Evolutionary conservation across 371 early-diverging fungal genomes (phyloP), one percentile per base, ranked within the genome.

Genomic region (Rhizopus arrhizus): DNA sequence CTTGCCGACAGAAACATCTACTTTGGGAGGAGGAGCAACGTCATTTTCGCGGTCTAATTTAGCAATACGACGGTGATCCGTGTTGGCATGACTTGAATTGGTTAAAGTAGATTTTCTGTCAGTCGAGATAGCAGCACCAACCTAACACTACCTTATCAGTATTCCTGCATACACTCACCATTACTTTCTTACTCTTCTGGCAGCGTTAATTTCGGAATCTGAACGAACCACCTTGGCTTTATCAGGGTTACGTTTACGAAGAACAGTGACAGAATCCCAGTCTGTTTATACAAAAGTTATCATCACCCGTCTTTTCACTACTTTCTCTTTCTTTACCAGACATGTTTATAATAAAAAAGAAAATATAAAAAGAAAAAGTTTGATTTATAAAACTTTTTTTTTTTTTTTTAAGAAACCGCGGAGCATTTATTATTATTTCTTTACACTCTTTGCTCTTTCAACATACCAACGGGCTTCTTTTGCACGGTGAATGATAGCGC

Each of bases 41-140:
- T 95, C 94, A 51, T 92, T 89, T 52, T 92, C 91, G 63, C 92
- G 87, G 66, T 95, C 98, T n/a, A 95, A 64, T 70, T 95, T 93
- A 48, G 95, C 95, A 53, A 91, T 83, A 61, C 85, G 85, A 59
- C 85, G 85, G 70, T 89, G 87, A 58, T 91, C 87, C 34, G 84
- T 80, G 58, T 88, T 87, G 47, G 89, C 88, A 68, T 92, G 90
- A 51, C 84, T 80, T 46, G 85, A 84, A 62, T 89, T 91, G 58
- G 88, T 86, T 12, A 63, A 33, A 29, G 56, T 53, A 34, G 51
- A 40, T 40, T 90, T 89, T 66, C 86, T 87, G 59, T 90, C 90
- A 6, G 91, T 88, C 5, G 66, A 68, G 56, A 95, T 78, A 36
- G 81, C 75, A 43, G 82, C 89, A 41, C 94, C 93, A 34, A 83